These are phyloP conservation scores for Sclerotinia trifoliorum DNA, from an alignment of 2,329 filamentous ascomycete species.

Conservation along the genomic window DNA sequence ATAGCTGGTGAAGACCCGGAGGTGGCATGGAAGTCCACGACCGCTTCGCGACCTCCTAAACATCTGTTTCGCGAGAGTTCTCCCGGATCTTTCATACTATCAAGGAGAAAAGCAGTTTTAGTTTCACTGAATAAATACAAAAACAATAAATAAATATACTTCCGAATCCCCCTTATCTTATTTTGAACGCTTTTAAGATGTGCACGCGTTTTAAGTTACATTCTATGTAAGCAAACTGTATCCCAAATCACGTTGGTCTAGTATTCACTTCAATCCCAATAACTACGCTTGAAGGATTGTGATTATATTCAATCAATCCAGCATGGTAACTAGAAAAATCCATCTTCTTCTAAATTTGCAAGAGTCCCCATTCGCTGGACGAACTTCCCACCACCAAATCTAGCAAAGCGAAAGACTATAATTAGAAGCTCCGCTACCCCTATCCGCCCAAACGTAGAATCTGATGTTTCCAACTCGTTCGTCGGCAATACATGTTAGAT, in stretches of 20 bases:
- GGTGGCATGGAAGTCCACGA: not conserved
- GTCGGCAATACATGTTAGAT: not conserved
- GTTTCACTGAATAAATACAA: too few species aligned
- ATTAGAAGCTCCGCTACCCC: not conserved
- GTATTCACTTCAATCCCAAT: not conserved
- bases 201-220: too few species aligned
- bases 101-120: too few species aligned
- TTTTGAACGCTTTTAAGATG: not conserved
- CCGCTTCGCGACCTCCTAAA: not conserved
- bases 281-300: too few species aligned
- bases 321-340: too few species aligned
- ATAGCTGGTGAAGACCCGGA: not conserved
- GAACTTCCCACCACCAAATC: not conserved
- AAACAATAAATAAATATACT: not conserved
- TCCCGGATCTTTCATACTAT: not conserved
- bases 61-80: not conserved
- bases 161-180: not conserved
- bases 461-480: too few species aligned
- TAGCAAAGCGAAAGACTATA: not conserved
- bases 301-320: too few species aligned
- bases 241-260: too few species aligned
- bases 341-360: too few species aligned
- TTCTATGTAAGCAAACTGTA: too few species aligned
- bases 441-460: too few species aligned
- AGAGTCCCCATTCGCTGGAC: not conserved